Conservation (phyloP, 345 rosid species). For the Hypericum androsaemum region DNA sequence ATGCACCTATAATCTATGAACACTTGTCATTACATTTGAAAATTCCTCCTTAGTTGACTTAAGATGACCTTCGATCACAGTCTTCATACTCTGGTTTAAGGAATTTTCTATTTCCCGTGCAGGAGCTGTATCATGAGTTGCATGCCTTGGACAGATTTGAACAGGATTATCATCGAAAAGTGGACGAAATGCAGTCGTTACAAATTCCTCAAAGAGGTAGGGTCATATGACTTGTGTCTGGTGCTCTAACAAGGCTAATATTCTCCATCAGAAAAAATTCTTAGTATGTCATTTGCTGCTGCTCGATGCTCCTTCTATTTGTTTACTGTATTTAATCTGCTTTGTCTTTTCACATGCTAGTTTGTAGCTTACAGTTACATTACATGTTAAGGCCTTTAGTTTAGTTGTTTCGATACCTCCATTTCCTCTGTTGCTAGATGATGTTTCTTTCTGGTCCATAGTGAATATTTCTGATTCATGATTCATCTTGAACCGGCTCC, state of each 20-base stretch:
- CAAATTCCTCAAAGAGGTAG: conserved; percentile 47
- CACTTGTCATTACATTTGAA: background rate
- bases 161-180: conserved; percentile 42
- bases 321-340: too few relatives aligned
- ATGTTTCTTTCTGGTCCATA: too few relatives aligned
- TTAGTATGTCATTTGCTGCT: too few relatives aligned
- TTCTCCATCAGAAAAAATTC: too few relatives aligned
- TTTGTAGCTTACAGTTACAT: too few relatives aligned
- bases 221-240: conserved; percentile 7
- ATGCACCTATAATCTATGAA: background rate
- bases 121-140: conserved; percentile 72
- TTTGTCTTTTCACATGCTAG: too few relatives aligned
- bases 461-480: too few relatives aligned
- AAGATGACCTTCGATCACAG: background rate
- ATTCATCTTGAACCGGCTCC: too few relatives aligned
- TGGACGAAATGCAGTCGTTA: conserved; percentile 44
- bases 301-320: too few relatives aligned
- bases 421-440: too few relatives aligned
- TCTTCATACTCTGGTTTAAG: background rate
- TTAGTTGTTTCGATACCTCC: too few relatives aligned
- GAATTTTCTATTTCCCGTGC: conserved; percentile 11
- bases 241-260: background rate
- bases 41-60: conserved; percentile 3
- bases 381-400: too few relatives aligned
- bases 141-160: conserved; percentile 61